These are phyloP conservation scores for Jamesozyma spencerorum DNA, from an alignment of 805 yeast genomes.

Conservation along the genomic window DNA sequence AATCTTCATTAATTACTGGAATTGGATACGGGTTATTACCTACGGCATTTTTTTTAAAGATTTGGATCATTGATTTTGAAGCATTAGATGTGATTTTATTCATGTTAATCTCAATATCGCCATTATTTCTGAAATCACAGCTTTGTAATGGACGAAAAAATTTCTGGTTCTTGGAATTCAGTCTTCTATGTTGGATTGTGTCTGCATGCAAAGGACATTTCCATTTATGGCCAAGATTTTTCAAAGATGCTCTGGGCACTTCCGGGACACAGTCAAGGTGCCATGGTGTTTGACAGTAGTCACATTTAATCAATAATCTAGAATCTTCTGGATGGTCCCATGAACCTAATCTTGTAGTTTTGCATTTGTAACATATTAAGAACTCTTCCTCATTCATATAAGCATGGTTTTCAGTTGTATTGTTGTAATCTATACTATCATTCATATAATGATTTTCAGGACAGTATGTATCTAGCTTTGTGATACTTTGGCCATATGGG, in stretches of 20 bases:
- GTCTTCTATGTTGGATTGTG: constrained; percentile 30
- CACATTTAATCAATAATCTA: constrained; percentile 60
- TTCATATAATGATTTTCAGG: constrained; percentile 40
- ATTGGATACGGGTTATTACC: constrained; percentile 13
- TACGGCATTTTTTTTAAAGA: constrained; percentile 6
- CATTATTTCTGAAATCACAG: constrained; percentile 44
- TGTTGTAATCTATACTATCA: neutral
- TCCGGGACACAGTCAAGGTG: constrained; percentile 74
- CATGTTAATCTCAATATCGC: constrained; percentile 47
- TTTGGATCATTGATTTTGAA: constrained; percentile 18
- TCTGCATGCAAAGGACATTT: constrained; percentile 76
- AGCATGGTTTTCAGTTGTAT: neutral
- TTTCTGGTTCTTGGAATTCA: constrained; percentile 42
- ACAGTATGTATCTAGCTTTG: constrained; percentile 33
- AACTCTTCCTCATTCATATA: constrained; percentile 58
- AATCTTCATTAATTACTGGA: constrained; percentile 18
- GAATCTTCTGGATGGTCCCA: constrained; percentile 35
- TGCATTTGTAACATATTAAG: constrained; percentile 67
- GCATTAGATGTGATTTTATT: constrained; percentile 32
- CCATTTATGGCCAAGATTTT: constrained; percentile 75
- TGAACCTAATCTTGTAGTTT: constrained; percentile 49
- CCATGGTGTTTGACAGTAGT: constrained; percentile 75
- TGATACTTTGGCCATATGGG: constrained; percentile 30
- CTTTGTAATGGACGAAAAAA: constrained; percentile 46
- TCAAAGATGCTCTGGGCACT: constrained; percentile 65